Base-by-base conservation (phyloP, 2,329 filamentous ascomycete species). In the Xylariaceae sp. region DNA sequence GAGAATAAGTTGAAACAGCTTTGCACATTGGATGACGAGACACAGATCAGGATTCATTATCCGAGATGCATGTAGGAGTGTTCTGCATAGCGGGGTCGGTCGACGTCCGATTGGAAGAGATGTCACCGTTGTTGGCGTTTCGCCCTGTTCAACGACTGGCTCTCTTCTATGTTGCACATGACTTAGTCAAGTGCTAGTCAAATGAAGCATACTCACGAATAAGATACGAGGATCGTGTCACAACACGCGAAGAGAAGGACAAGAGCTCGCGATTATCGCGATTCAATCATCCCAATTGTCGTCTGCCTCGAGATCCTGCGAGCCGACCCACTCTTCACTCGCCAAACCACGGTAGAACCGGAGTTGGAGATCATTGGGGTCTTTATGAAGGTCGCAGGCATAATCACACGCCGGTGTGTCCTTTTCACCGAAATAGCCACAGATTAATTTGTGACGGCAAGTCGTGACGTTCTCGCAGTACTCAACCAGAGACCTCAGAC, bases 361-460 rank as follows among this genome's bases (percentile, higher is more conserved):
- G 59, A 67, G 75, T 60, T 78, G 77, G 53, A 90, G 66, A 14
- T 72, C 77, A 36, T 71, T 67, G 1, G 75, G 62, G 61, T 90
- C 85, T 67, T 90, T 90, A 64, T 89, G 87, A 72, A 82, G 87
- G 65, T 91, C 87, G 61, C 87, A 91, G 2, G 87, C 87, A 71
- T 80, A 87, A 57, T 89, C 82, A 60, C 87, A 91, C 17, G 73
- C 72, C 2, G 82, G 80, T 11, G 70, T 66, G 39, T 71, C 63
- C 14, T 65, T 67, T 64, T 92, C 88, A 2, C 86, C 87, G 70
- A 94, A 95, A 63, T 94, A 92, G 44, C 77, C 76, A 56, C 82
- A 85, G 48, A 95, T 89, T 19, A 85, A 67, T 42, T 80, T 77
- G 63, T 97, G 92, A 42, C 90, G 79, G 63, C 92, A 97, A 11